Conservation (phyloP, 495 filamentous ascomycete genomes). For the Evansstolkia leycettana region DNA sequence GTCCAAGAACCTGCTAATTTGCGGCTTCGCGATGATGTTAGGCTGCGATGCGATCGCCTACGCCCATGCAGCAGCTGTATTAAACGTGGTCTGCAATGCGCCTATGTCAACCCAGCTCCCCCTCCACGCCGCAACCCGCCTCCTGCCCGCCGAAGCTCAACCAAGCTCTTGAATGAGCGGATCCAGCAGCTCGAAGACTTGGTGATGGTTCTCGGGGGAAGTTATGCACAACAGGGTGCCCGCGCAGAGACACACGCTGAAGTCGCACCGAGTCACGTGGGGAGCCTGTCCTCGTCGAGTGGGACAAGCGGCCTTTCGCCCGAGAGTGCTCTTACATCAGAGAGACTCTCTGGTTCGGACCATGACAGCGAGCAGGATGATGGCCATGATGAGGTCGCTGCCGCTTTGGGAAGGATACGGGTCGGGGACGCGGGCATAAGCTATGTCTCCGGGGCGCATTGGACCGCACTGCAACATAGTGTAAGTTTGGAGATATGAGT, state of each 20-base stretch:
- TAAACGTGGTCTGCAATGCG: constrained; percentile 28
- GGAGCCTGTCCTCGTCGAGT: constrained; percentile 37
- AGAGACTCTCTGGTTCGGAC: too few species aligned
- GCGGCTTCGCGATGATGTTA: too few species aligned
- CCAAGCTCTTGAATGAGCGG: constrained; percentile 31
- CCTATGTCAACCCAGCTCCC: constrained; percentile 30
- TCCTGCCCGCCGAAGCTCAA: constrained; percentile 18
- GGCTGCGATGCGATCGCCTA: constrained; percentile 40
- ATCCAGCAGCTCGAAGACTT: constrained; percentile 41
- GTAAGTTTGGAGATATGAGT: too few species aligned
- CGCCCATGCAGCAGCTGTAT: constrained; percentile 38
- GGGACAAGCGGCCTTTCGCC: too few species aligned
- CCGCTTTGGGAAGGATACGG: constrained; percentile 56
- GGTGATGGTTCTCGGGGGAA: too few species aligned
- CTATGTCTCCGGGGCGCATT: constrained; percentile 38
- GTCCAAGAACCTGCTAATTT: too few species aligned
- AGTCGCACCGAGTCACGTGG: background rate
- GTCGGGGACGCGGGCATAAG: constrained; percentile 37
- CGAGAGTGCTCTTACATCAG: too few species aligned
- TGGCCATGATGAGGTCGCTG: constrained; percentile 19
- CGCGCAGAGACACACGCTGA: constrained; percentile 1
- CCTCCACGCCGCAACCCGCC: constrained; percentile 21
- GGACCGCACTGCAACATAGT: constrained; percentile 39
- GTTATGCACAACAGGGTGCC: too few species aligned
- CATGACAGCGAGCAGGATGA: constrained; percentile 59